Evolutionary conservation across 2,329 filamentous ascomycete species (phyloP).

Genomic region (Thelonectria rubi): DNA sequence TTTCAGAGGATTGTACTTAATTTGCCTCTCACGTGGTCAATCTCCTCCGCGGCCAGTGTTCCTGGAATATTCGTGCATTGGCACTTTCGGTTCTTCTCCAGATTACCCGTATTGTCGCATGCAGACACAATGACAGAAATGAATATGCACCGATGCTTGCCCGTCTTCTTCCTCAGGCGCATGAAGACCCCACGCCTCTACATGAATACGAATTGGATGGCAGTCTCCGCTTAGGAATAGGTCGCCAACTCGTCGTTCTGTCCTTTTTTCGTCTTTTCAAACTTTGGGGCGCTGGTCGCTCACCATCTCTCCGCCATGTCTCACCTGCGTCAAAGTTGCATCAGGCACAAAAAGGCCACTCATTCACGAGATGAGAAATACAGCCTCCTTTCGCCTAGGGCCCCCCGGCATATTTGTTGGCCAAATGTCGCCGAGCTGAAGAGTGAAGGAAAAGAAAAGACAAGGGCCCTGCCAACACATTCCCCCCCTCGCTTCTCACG

Average conservation of each 20-base stretch:
- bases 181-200: background rate
- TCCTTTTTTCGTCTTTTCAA: background rate
- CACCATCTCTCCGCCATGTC: background rate
- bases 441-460: background rate
- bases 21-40: background rate
- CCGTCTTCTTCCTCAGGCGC: background rate
- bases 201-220: background rate
- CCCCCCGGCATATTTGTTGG: background rate
- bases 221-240: too few species aligned
- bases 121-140: background rate
- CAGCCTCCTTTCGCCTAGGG: too few species aligned
- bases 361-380: background rate
- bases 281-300: background rate
- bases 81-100: background rate
- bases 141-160: background rate
- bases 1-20: background rate
- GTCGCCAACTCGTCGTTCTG: too few species aligned
- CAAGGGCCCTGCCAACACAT: background rate
- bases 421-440: slow-evolving; percentile 11
- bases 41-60: background rate
- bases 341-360: background rate
- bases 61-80: background rate
- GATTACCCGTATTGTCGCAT: background rate
- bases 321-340: background rate
- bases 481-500: background rate